Evolutionary conservation across 257 asterid species (phyloP), one percentile per base, ranked within the genome.

Genomic region (Catharanthus roseus): DNA sequence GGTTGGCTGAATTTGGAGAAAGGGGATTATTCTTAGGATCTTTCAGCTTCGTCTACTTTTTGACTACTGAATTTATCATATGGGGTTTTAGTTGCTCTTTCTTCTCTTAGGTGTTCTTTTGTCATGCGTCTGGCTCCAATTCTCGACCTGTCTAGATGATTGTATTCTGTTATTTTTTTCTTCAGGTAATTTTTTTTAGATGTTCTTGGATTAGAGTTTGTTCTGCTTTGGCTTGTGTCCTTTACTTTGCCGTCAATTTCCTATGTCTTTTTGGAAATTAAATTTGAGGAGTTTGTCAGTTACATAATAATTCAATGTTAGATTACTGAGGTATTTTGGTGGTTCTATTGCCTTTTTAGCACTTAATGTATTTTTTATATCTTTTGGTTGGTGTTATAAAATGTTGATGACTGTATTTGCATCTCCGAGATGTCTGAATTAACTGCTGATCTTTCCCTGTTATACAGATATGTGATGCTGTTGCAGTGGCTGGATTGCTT

Each of bases 391-490:
- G 19, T 61, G 28, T 61, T 33, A 38, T 41, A 2, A 21, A 51
- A 38, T 7, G 65, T 6, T 7, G 34, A 10, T 54, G 44, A 28
- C 54, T 36, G 34, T 11, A 67, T 60, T 28, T 31, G 21, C 36
- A 42, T 34, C 6, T 56, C 44, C 49, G 50, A 39, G 65, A 51
- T 18, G 58, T 65, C 60, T 26, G 68, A 58, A 58, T 64, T 54
- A 55, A 6, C 61, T n/a, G 47, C 51, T 56, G 23, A 57, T n/a
- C 21, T 31, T 76, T 45, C 19, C 61, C 34, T 64, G 49, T 75
- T 45, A 19, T 62, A 72, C 89, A 93, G 99, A 95, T 95, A 83
- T 91, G 97, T 88, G 99, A 95, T 84, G 99, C 96, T 51, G 99
- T 89, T 63, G 97, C 99, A 11, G 97, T 95, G 67, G 99, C 99